Evolutionary conservation across 2,329 filamentous ascomycete species (phyloP).

Genomic region (Ophiosphaerella herpotricha): DNA sequence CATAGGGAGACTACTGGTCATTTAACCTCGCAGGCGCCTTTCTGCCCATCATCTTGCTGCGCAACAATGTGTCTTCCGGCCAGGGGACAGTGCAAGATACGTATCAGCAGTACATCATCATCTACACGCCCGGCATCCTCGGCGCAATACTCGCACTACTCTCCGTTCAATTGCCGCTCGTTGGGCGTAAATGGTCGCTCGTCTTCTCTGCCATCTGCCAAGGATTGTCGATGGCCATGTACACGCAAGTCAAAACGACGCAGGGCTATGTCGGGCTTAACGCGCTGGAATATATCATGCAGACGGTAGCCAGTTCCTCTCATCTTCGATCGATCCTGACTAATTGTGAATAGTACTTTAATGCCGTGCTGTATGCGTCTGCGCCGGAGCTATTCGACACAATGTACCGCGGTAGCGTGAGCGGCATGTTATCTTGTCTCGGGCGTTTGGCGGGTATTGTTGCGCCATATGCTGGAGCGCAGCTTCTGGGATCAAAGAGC

Average conservation of each 20-base stretch:
- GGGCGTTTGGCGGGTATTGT: constrained; percentile 35
- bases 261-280: constrained; percentile 34
- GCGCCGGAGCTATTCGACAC: constrained; percentile 37
- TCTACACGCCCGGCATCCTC: constrained; percentile 35
- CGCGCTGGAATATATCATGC: constrained; percentile 40
- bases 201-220: constrained; percentile 35
- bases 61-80: constrained; percentile 34
- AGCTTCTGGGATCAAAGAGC: constrained; percentile 22
- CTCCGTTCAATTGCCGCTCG: constrained; percentile 31
- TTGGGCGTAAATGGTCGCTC: constrained; percentile 36
- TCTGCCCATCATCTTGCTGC: constrained; percentile 32
- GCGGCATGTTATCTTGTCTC: constrained; percentile 36
- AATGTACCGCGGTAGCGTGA: constrained; percentile 34
- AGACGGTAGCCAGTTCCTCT: constrained; percentile 22
- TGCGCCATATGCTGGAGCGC: constrained; percentile 34
- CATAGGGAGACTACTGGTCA: constrained; percentile 36
- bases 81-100: constrained; percentile 28
- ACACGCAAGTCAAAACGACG: constrained; percentile 32
- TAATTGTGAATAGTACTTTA: constrained; percentile 26
- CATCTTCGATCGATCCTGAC: neutral
- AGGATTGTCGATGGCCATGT: constrained; percentile 37
- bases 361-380: constrained; percentile 36
- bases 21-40: constrained; percentile 35
- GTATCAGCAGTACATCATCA: constrained; percentile 37
- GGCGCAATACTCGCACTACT: constrained; percentile 28